A percentile compares a stretch with the other conserved stretches of the same genome.
These are phyloP conservation scores for Colletotrichum somersetense DNA, from an alignment of 2,329 filamentous ascomycete genomes.

Conservation along the genomic window DNA sequence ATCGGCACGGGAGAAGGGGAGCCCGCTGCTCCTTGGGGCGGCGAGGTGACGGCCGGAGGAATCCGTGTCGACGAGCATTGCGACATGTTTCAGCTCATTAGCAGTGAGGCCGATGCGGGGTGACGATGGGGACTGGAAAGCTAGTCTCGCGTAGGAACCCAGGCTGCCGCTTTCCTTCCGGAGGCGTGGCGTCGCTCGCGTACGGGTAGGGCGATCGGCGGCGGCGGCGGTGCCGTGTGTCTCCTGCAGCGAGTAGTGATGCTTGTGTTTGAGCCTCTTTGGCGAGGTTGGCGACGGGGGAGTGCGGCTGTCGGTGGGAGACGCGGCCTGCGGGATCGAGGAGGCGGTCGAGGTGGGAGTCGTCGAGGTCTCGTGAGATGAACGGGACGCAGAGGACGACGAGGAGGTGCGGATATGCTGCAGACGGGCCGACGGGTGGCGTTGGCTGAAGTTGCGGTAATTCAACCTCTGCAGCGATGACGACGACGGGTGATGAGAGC, in stretches of 20 bases:
- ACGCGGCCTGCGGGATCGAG: conserved; percentile 33
- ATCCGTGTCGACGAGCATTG: conserved; percentile 50
- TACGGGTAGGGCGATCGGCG: conserved; percentile 20
- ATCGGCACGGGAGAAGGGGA: conserved; percentile 56
- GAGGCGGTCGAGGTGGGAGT: conserved; percentile 35
- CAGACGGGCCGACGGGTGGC: conserved; percentile 32
- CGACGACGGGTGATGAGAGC: conserved; percentile 25
- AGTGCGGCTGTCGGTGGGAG: conserved; percentile 35
- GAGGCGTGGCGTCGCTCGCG: conserved; percentile 26
- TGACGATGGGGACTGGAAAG: conserved; percentile 23
- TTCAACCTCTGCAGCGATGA: conserved; percentile 15
- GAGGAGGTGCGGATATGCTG: conserved; percentile 51
- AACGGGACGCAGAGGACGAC: conserved; percentile 46
- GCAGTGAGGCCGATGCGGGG: conserved; percentile 39
- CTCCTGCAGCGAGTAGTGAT: conserved; percentile 35
- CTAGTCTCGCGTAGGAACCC: conserved; percentile 29
- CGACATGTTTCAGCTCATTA: conserved; percentile 52
- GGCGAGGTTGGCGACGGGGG: conserved; percentile 43
- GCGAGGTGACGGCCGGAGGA: conserved; percentile 36
- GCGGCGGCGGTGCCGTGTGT: conserved; percentile 13
- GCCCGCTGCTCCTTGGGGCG: conserved; percentile 51
- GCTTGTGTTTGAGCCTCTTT: conserved; percentile 31
- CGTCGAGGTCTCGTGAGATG: conserved; percentile 43
- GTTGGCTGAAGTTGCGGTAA: conserved; percentile 10
- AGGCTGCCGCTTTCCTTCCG: conserved; percentile 39